Evolutionary conservation across 2,329 filamentous ascomycete species (phyloP).

Genomic region (Colletotrichum noveboracense): DNA sequence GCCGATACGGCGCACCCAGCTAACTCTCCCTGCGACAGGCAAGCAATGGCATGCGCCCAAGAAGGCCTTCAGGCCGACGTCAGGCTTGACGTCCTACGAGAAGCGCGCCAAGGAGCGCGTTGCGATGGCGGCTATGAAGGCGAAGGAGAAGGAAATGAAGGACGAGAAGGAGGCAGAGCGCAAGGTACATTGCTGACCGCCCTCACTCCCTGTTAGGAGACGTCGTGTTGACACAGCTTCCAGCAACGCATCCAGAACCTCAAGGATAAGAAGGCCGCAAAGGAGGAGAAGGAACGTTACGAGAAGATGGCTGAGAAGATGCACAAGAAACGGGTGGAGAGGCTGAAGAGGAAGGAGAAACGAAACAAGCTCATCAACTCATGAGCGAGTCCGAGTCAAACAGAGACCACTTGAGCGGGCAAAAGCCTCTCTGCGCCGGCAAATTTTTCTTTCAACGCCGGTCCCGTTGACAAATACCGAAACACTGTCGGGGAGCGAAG

Average conservation of each 20-base stretch:
- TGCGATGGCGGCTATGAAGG: constrained; percentile 78
- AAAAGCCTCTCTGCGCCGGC: not conserved
- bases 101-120: constrained; percentile 76
- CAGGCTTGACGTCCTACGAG: constrained; percentile 79
- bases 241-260: constrained; percentile 80
- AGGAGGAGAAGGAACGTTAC: constrained; percentile 92
- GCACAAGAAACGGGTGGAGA: constrained; percentile 93
- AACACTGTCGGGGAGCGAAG: not conserved
- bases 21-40: constrained; percentile 56
- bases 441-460: not conserved
- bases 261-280: constrained; percentile 83
- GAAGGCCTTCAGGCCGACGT: constrained; percentile 82
- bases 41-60: constrained; percentile 93
- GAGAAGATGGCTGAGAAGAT: constrained; percentile 97
- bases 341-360: constrained; percentile 95
- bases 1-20: not conserved
- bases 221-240: not conserved
- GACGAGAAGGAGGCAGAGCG: constrained; percentile 92
- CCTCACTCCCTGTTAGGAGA: not conserved
- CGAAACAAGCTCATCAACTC: constrained; percentile 83
- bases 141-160: constrained; percentile 94
- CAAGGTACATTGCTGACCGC: constrained; percentile 60
- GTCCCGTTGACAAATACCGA: constrained; percentile 4
- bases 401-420: not conserved
- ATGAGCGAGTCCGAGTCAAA: constrained; percentile 39